Base-by-base conservation (phyloP, 768 basidiomycete genomes). In the Clitopilus hobsonii region DNA sequence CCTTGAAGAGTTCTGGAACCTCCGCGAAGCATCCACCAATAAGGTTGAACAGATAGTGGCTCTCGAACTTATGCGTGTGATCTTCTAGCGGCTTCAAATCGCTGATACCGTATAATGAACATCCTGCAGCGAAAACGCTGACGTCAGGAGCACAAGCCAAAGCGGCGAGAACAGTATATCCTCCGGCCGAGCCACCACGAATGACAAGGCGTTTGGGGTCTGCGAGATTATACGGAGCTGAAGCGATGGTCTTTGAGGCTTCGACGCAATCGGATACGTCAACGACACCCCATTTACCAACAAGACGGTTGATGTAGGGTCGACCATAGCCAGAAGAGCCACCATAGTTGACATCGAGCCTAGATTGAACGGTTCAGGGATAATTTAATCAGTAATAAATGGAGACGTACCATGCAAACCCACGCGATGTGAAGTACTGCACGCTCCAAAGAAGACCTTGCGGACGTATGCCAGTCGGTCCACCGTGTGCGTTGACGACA, bases 241-340 rank as follows among this genome's bases (percentile, higher is more conserved):
- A 55, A 13, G 82, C 73, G 30, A 91, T 75, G 28, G 73, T 61
- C 20, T 67, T 69, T 0, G 82, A 79, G 2, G 87, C 82, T n/a
- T 69, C 64, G 32, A 82, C 81, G 55, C 81, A 82, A 63, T 94
- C 91, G 18, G 78, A 69, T 1, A 87, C 78, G 60, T 94, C 91
- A 6, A 85, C 79, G 13, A 90, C 60, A 3, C 90, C 91, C 91
- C 91, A 94, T 11, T 81, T 70, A 5, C 74, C 78, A 32, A 73
- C 72, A 2, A 93, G 80, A 14, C 85, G 78, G 52, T 78, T 76
- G 55, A 79, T 81, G 63, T 89, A 92, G 41, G 73, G 70, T 3
- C 86, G 78, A 0, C 91, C 91, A 61, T 85, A 90, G 0, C 89
- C 85, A 4, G 82, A 81, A 0, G 86, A 88, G 0, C 90, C 91